phyloP scores from a whole-genome alignment of 1,284 basidiomycete species.

The Ganoderma resinaceum region DNA sequence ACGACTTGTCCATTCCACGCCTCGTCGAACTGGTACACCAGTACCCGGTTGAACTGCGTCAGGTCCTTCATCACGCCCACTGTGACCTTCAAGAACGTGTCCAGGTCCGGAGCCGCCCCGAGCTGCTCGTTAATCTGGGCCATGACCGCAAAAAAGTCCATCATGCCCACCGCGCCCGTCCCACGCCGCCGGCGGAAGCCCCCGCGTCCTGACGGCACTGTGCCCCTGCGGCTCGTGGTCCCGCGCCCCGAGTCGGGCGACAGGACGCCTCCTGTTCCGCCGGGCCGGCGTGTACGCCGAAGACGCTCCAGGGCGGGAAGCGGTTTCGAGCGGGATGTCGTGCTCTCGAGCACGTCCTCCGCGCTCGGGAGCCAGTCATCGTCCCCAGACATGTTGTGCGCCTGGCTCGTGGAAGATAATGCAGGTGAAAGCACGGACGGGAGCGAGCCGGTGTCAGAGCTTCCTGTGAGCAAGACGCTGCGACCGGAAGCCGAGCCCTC shows the following conservation, averaged over 20 bases:
- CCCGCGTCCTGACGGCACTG: constrained; percentile 19
- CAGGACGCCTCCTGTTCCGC: constrained; percentile 21
- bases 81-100: constrained; percentile 78
- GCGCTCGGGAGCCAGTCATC: constrained; percentile 57
- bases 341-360: constrained; percentile 78
- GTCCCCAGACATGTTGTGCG: constrained; percentile 39
- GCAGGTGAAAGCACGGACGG: constrained; percentile 14
- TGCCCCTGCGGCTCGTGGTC: constrained; percentile 17
- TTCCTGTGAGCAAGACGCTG: background rate
- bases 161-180: constrained; percentile 62
- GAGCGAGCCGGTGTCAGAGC: constrained; percentile 17
- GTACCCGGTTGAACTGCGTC: constrained; percentile 85
- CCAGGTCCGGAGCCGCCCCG: constrained; percentile 72
- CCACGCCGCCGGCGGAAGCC: constrained; percentile 33
- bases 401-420: constrained; percentile 16
- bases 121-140: constrained; percentile 90
- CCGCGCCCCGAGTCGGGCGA: constrained; percentile 21
- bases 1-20: constrained; percentile 81
- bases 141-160: constrained; percentile 85
- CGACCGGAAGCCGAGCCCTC: constrained; percentile 28
- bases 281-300: constrained; percentile 51
- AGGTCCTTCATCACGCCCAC: constrained; percentile 87
- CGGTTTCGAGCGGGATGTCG: constrained; percentile 76
- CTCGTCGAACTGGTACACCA: constrained; percentile 89
- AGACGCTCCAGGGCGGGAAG: constrained; percentile 78